Percentiles rank a stretch among this genome's conserved stretches.
phyloP scores from a whole-genome alignment of 345 rosid genomes.

The Anastatica hierochuntica region DNA sequence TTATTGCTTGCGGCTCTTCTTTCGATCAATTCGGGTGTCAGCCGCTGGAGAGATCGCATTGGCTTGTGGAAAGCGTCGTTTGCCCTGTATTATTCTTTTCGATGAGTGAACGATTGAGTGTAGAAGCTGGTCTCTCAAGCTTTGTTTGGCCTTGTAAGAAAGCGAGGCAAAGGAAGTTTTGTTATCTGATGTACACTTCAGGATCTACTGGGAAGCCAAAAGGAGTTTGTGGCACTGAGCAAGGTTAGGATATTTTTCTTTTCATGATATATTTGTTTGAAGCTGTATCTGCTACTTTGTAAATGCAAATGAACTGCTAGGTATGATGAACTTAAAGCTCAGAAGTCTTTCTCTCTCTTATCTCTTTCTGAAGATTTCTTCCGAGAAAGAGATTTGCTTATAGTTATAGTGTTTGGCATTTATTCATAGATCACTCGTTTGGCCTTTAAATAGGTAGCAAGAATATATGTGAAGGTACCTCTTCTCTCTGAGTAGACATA shows the following conservation, averaged over 20 bases:
- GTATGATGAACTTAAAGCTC: not conserved
- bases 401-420: not conserved
- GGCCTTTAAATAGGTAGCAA: not conserved
- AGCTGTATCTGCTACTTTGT: not conserved
- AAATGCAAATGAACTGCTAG: not conserved
- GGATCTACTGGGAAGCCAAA: constrained; percentile 92
- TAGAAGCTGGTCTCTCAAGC: not conserved
- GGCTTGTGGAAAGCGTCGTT: constrained; percentile 34
- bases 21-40: constrained; percentile 31
- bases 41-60: constrained; percentile 28
- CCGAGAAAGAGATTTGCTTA: not conserved
- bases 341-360: not conserved
- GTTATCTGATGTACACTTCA: constrained; percentile 85
- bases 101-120: constrained; percentile 32
- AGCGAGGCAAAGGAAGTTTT: constrained; percentile 40
- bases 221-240: constrained; percentile 87
- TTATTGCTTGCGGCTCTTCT: constrained; percentile 40
- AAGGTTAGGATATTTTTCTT: constrained; percentile 38
- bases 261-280: not conserved
- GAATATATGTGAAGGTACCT: not conserved
- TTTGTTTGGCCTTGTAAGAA: constrained; percentile 50
- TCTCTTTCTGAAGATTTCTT: not conserved
- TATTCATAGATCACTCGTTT: not conserved
- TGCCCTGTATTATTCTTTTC: constrained; percentile 46
- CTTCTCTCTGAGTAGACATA: not conserved